Evolutionary conservation across 805 yeast species (phyloP).

Genomic region (Candida takata): DNA sequence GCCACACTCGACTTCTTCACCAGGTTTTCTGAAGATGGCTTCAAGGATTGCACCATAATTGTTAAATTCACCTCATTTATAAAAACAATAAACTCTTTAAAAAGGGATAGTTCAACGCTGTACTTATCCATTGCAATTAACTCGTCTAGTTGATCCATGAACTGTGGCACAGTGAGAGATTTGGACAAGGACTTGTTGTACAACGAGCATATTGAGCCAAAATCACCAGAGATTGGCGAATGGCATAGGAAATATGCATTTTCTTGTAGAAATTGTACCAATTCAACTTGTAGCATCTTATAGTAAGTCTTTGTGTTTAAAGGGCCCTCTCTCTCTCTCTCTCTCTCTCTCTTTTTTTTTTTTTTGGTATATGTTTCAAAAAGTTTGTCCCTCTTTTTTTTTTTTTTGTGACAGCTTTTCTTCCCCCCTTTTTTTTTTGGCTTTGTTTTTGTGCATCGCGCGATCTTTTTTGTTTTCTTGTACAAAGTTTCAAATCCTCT

Average conservation of each 20-base stretch:
- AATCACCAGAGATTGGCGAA: conserved; percentile 13
- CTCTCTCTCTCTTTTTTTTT: background rate
- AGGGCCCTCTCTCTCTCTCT: background rate
- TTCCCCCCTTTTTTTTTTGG: no score
- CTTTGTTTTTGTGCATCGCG: no score
- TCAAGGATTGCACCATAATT: conserved; percentile 2
- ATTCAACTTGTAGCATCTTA: background rate
- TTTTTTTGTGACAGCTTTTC: no score
- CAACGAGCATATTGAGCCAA: conserved; percentile 8
- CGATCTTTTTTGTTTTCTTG: no score
- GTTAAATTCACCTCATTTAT: conserved; percentile 14
- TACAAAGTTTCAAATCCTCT: no score
- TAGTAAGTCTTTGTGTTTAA: background rate
- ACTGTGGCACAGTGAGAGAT: no score
- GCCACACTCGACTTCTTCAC: background rate
- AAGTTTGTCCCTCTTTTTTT: no score
- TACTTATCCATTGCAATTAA: conserved; percentile 9
- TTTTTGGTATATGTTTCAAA: no score
- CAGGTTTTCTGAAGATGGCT: background rate
- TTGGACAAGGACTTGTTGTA: conserved; percentile 3
- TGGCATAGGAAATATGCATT: conserved; percentile 8
- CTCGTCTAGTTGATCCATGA: conserved; percentile 1
- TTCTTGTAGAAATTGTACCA: conserved; percentile 10
- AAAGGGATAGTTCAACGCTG: conserved; percentile 5
- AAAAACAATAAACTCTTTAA: conserved; percentile 9